phyloP scores from a whole-genome alignment of 129 eudicot species.

The Centrapalus pauciflorus region DNA sequence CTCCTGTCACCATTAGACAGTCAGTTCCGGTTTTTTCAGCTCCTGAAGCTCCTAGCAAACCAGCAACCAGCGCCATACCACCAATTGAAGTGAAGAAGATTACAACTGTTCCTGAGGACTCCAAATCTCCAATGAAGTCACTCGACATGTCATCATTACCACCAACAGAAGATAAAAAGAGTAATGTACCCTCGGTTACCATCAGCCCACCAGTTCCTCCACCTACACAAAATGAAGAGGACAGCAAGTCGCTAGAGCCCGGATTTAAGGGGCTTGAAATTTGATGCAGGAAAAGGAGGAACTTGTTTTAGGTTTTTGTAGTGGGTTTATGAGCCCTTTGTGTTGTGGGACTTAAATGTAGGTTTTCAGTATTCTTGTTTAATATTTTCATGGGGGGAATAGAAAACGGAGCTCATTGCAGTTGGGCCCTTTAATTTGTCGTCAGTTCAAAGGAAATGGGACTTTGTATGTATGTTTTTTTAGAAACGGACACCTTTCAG shows the following conservation, averaged over 20 bases:
- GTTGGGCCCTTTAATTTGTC: no score
- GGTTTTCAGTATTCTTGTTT: constrained; percentile 8
- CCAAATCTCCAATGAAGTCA: background rate
- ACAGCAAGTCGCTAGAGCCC: background rate
- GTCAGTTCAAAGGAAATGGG: no score
- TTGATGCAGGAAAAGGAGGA: background rate
- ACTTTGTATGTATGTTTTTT: constrained; percentile 8
- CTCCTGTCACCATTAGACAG: constrained; percentile 39
- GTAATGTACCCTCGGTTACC: no score
- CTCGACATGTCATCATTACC: constrained; percentile 10
- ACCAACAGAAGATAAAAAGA: constrained; percentile 10
- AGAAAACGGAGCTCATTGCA: constrained; percentile 12
- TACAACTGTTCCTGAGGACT: background rate
- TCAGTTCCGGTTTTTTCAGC: constrained; percentile 18
- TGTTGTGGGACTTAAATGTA: constrained; percentile 24
- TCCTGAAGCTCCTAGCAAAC: constrained; percentile 16
- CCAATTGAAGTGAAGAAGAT: background rate
- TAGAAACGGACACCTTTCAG: no score
- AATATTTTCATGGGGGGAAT: constrained; percentile 7
- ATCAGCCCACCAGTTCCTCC: background rate
- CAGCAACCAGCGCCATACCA: background rate
- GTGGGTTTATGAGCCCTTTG: background rate
- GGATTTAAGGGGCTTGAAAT: constrained; percentile 18
- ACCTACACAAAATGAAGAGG: background rate
- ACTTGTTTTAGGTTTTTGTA: constrained; percentile 24